These are phyloP conservation scores for Epichloe sylvatica DNA, from an alignment of 2,329 filamentous ascomycete genomes.

Conservation along the genomic window DNA sequence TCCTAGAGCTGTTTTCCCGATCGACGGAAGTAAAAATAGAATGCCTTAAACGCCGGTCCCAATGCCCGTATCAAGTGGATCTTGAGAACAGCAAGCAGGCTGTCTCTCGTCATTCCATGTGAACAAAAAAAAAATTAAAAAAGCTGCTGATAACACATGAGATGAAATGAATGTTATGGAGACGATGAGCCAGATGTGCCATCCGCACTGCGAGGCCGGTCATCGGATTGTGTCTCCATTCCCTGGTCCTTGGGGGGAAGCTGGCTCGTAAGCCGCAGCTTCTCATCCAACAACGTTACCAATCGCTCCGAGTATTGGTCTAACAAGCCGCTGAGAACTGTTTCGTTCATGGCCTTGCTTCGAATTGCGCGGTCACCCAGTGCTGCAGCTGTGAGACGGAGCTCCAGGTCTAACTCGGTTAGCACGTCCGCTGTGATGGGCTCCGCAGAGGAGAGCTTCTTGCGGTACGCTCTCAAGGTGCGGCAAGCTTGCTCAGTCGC, in stretches of 20 bases:
- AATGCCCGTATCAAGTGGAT: not conserved
- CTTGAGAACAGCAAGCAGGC: not conserved
- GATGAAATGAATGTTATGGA: slow-evolving; percentile 12
- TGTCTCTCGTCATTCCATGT: not conserved
- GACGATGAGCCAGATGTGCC: slow-evolving; percentile 23
- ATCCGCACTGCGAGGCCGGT: slow-evolving; percentile 20
- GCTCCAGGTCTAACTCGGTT: slow-evolving; percentile 50
- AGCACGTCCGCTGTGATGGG: slow-evolving; percentile 42
- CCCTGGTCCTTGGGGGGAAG: slow-evolving; percentile 15
- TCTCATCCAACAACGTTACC: slow-evolving; percentile 58
- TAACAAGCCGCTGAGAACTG: slow-evolving; percentile 47
- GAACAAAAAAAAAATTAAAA: not conserved
- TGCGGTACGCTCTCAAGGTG: slow-evolving; percentile 47
- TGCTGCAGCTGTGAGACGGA: slow-evolving; percentile 48
- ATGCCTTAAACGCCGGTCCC: slow-evolving; percentile 5
- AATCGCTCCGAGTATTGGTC: slow-evolving; percentile 65
- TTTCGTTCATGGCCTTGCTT: slow-evolving; percentile 42
- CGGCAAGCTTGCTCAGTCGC: slow-evolving; percentile 52
- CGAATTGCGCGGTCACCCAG: slow-evolving; percentile 43
- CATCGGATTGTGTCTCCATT: slow-evolving; percentile 16
- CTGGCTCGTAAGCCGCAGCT: slow-evolving; percentile 38
- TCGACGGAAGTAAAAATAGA: not conserved
- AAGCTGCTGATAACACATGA: slow-evolving; percentile 2
- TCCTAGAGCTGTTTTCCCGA: not conserved
- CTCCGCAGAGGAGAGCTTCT: slow-evolving; percentile 44